A percentile compares a stretch with the other conserved stretches of the same genome.
These are phyloP conservation scores for Diaporthe velutina DNA, from an alignment of 2,329 filamentous ascomycete species.

Conservation along the genomic window DNA sequence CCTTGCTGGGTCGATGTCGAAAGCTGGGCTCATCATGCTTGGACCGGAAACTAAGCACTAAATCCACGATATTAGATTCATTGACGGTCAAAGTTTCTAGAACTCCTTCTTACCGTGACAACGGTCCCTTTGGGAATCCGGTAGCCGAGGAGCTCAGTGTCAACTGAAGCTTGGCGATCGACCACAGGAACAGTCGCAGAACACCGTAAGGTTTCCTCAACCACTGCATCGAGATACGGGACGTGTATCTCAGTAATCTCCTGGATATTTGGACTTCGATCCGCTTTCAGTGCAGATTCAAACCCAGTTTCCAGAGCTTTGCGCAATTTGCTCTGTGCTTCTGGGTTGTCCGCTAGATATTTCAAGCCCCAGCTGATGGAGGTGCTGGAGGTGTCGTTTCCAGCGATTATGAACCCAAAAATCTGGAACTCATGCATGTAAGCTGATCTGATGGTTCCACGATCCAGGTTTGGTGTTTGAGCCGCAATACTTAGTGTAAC, in stretches of 20 bases:
- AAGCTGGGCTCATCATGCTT: neutral
- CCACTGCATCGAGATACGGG: constrained; percentile 59
- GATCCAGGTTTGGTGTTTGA: no score
- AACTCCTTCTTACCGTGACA: no score
- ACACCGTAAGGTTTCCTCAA: constrained; percentile 59
- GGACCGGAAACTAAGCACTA: neutral
- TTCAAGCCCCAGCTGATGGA: constrained; percentile 57
- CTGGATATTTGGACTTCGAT: constrained; percentile 44
- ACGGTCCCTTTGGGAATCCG: neutral
- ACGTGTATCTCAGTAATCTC: constrained; percentile 51
- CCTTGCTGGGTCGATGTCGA: neutral
- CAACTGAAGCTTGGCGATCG: neutral
- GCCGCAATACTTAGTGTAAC: no score
- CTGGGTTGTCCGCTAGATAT: constrained; percentile 53
- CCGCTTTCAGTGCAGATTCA: constrained; percentile 44
- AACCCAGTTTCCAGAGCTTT: constrained; percentile 52
- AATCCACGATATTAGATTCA: no score
- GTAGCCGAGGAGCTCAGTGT: constrained; percentile 8
- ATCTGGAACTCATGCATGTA: no score
- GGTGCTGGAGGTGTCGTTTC: constrained; percentile 59
- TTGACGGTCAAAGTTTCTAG: no score
- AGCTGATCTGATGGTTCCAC: no score
- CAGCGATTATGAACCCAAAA: constrained; percentile 55
- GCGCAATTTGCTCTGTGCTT: constrained; percentile 54
- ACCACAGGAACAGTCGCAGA: neutral